Conservation (phyloP, 192 early-diverging fungal species). For the Entomortierella chlamydospora region DNA sequence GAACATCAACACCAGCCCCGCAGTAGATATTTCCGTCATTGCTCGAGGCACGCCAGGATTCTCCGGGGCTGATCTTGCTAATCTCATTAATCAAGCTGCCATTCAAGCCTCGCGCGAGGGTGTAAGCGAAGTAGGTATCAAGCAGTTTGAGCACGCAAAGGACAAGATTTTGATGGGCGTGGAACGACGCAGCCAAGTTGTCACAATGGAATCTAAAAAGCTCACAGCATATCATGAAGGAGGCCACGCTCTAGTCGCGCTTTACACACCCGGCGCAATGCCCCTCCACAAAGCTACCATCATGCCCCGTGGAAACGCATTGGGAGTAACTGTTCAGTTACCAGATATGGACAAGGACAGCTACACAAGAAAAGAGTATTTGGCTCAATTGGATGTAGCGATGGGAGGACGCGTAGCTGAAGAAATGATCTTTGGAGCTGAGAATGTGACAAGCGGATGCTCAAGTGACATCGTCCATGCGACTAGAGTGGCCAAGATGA, state of each 20-base stretch:
- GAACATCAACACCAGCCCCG: constrained; percentile 73
- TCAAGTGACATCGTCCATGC: constrained; percentile 93
- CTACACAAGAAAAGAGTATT: constrained; percentile 83
- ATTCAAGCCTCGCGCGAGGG: constrained; percentile 91
- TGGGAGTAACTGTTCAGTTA: constrained; percentile 92
- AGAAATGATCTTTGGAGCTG: constrained; percentile 94
- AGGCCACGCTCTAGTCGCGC: constrained; percentile 95
- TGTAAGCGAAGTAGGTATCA: constrained; percentile 76
- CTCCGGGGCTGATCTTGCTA: constrained; percentile 99
- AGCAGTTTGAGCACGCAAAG: constrained; percentile 96
- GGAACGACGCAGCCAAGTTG: constrained; percentile 92
- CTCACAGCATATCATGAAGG: constrained; percentile 99
- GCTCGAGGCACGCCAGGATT: constrained; percentile 98
- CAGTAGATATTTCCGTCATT: constrained; percentile 85
- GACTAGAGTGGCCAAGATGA: constrained; percentile 87
- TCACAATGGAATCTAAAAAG: constrained; percentile 88
- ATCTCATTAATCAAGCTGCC: constrained; percentile 97
- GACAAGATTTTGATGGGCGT: constrained; percentile 99
- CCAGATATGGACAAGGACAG: constrained; percentile 91
- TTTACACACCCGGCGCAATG: constrained; percentile 95
- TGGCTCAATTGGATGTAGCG: constrained; percentile 92
- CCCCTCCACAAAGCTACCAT: constrained; percentile 99
- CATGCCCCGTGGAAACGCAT: constrained; percentile 91
- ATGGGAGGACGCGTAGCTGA: constrained; percentile 99
- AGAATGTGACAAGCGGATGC: constrained; percentile 95